phyloP scores from a whole-genome alignment of 2,329 filamentous ascomycete species.

The Incumbomyces delicatus region DNA sequence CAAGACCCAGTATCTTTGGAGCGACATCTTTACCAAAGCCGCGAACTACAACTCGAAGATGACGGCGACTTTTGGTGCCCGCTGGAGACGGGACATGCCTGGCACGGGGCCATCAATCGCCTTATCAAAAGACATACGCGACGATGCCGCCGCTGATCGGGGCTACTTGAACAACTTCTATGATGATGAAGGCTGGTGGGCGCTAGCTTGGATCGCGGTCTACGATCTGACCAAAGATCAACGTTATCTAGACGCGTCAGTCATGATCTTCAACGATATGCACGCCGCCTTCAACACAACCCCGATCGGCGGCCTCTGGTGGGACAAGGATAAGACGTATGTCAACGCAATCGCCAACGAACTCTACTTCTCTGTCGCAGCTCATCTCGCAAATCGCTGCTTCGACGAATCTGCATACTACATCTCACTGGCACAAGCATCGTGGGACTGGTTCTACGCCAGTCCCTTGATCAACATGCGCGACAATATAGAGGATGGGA shows the following conservation, averaged over 20 bases:
- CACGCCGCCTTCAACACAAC: constrained; percentile 33
- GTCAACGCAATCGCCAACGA: constrained; percentile 50
- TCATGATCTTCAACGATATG: constrained; percentile 42
- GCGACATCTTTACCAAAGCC: constrained; percentile 37
- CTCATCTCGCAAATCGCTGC: constrained; percentile 44
- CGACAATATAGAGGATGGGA: constrained; percentile 46
- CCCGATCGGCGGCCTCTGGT: constrained; percentile 40
- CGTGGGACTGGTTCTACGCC: constrained; percentile 45
- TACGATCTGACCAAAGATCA: constrained; percentile 42
- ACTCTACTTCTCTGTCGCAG: constrained; percentile 45
- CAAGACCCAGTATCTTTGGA: constrained; percentile 17
- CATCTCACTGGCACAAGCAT: constrained; percentile 38
- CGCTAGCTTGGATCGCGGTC: constrained; percentile 44
- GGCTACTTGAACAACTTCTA: constrained; percentile 37
- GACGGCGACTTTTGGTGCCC: background rate
- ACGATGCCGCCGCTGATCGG: background rate
- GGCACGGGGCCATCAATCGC: background rate
- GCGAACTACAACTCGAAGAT: constrained; percentile 8
- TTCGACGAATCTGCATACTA: constrained; percentile 31
- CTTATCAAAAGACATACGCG: background rate
- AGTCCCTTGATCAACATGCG: constrained; percentile 45
- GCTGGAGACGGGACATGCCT: background rate
- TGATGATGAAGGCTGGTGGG: constrained; percentile 48
- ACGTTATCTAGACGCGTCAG: constrained; percentile 38
- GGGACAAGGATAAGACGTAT: constrained; percentile 36